phyloP scores from a whole-genome alignment of 192 early-diverging fungal species.

The Neocallimastix lanati region DNA sequence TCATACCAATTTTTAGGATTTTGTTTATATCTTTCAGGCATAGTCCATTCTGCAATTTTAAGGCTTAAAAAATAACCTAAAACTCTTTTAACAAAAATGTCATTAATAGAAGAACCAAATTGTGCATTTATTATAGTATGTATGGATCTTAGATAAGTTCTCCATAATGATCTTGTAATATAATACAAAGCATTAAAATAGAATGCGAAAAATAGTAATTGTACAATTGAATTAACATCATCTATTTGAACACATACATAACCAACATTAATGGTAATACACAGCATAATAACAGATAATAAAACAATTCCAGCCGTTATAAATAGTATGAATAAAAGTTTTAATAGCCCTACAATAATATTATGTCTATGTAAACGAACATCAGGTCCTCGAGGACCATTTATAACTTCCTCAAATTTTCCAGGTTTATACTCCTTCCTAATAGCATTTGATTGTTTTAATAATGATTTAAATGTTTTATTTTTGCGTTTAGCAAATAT shows the following conservation, averaged over 20 bases:
- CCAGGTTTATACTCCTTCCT: background rate
- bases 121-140: background rate
- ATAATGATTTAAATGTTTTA: background rate
- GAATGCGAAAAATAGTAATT: background rate
- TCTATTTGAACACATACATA: background rate
- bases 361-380: background rate
- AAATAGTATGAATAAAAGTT: background rate
- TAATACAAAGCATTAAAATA: background rate
- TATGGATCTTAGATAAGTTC: background rate
- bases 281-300: background rate
- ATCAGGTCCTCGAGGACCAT: background rate
- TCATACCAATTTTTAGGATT: background rate
- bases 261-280: background rate
- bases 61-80: background rate
- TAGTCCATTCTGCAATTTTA: background rate
- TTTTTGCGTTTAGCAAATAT: no score
- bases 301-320: background rate
- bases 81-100: background rate
- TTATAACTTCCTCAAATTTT: background rate
- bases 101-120: background rate
- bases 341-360: background rate
- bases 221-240: background rate
- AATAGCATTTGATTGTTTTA: background rate
- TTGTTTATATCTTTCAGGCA: background rate
- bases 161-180: background rate